Conservation (phyloP, 2,329 filamentous ascomycete genomes). For the Colletotrichum nymphaeae region DNA sequence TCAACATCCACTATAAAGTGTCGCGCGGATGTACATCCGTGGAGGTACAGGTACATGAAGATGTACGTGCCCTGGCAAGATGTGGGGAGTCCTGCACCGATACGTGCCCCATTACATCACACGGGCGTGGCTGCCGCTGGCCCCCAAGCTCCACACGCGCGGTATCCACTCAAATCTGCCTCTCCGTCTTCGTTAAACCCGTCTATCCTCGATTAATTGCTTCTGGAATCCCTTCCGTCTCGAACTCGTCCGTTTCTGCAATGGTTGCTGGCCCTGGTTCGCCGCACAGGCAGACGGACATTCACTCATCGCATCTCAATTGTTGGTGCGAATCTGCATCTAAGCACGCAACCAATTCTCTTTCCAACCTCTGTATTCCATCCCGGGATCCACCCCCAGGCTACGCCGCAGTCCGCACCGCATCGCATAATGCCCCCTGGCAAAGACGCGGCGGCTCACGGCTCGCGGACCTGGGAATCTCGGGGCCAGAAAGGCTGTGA, state of each 20-base stretch:
- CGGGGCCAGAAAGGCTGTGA: background rate
- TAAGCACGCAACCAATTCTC: background rate
- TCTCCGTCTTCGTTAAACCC: background rate
- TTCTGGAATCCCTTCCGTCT: background rate
- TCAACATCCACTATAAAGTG: background rate
- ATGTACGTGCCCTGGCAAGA: background rate
- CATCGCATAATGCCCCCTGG: background rate
- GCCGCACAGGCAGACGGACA: background rate
- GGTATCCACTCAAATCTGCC: conserved; percentile 1
- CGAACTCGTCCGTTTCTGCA: background rate
- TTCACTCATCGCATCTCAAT: background rate
- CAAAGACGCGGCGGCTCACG: background rate
- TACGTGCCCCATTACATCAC: conserved; percentile 26
- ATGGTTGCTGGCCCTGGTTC: background rate
- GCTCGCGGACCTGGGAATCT: background rate
- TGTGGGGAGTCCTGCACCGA: background rate
- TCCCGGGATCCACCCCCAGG: background rate
- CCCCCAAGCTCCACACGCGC: background rate
- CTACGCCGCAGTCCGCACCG: background rate
- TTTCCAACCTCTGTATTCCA: background rate
- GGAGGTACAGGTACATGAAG: background rate
- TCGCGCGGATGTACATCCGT: background rate
- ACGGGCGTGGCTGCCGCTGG: background rate
- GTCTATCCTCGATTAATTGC: background rate
- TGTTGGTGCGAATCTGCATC: background rate